A percentile compares a stretch with the other conserved stretches of the same genome.
Evolutionary conservation across 2,329 filamentous ascomycete genomes (phyloP).

Genomic region (Fusarium agapanthi): DNA sequence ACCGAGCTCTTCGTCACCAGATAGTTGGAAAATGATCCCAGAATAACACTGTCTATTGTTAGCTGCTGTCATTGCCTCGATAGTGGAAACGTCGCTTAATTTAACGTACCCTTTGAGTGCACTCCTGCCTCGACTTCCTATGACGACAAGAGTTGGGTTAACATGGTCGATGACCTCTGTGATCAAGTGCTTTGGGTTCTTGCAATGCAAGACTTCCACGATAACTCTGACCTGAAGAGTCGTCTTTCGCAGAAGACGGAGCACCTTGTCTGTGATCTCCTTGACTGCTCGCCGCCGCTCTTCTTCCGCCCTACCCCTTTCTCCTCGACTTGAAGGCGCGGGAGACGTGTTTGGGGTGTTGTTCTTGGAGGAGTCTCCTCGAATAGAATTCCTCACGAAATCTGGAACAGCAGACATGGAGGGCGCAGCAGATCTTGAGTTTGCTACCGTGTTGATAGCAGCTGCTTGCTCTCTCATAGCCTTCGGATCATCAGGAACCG

Average conservation of each 20-base stretch:
- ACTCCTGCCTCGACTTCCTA: conserved; percentile 90
- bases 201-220: conserved; percentile 97
- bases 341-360: conserved; percentile 55
- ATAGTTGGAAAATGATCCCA: conserved; percentile 98
- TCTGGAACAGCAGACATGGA: conserved; percentile 48
- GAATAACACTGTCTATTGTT: conserved; percentile 74
- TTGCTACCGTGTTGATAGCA: conserved; percentile 71
- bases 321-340: conserved; percentile 57
- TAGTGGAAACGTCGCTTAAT: not conserved
- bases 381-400: conserved; percentile 45
- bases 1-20: conserved; percentile 96
- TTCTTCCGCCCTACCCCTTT: conserved; percentile 71
- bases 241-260: conserved; percentile 89
- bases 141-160: conserved; percentile 89
- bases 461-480: conserved; percentile 79
- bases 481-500: conserved; percentile 76
- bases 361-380: conserved; percentile 45
- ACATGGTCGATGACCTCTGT: conserved; percentile 96
- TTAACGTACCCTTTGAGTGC: conserved; percentile 85
- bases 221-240: conserved; percentile 91
- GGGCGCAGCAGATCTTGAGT: conserved; percentile 47
- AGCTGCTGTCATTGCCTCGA: conserved; percentile 31
- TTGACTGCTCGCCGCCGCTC: conserved; percentile 85
- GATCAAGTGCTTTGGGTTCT: conserved; percentile 94
- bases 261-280: conserved; percentile 82